A percentile compares a stretch with the other conserved stretches of the same genome.
Conservation (phyloP, 2,329 filamentous ascomycete genomes). For the Lachnellula subtilissima region DNA sequence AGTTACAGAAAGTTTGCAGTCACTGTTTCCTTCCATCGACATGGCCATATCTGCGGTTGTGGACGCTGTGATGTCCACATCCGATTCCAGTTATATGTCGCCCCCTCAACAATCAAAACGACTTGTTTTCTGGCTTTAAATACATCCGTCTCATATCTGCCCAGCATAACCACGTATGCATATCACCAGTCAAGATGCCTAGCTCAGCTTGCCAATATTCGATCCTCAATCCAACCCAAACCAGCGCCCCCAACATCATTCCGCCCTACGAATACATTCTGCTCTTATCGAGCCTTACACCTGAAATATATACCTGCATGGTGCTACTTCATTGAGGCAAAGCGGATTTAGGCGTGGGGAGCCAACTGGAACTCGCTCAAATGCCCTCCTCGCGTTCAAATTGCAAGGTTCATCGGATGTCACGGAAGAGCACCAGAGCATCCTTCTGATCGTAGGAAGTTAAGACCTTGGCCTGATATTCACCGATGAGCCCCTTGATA, state of each 20-base stretch:
- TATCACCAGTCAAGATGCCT: background rate
- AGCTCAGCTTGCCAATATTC: background rate
- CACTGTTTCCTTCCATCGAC: constrained; percentile 12
- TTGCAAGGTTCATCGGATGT: background rate
- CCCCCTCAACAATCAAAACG: background rate
- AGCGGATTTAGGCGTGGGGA: background rate
- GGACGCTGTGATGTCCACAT: constrained; percentile 1
- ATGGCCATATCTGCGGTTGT: constrained; percentile 1
- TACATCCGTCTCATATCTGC: background rate
- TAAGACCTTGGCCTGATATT: background rate
- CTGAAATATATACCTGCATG: background rate
- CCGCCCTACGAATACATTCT: background rate
- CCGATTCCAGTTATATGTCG: background rate
- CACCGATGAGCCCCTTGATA: no score
- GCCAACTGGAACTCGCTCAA: constrained; percentile 3
- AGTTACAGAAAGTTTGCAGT: constrained; percentile 22
- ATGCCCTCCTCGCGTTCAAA: background rate
- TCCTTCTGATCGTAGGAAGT: background rate
- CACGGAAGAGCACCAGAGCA: background rate
- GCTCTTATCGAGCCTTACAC: background rate
- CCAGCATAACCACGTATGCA: background rate
- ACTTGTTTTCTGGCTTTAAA: background rate
- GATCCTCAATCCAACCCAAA: constrained; percentile 13
- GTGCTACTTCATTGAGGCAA: background rate
- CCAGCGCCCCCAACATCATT: background rate